Conservation (phyloP, 2,329 filamentous ascomycete species). For the Scorias spongiosa region DNA sequence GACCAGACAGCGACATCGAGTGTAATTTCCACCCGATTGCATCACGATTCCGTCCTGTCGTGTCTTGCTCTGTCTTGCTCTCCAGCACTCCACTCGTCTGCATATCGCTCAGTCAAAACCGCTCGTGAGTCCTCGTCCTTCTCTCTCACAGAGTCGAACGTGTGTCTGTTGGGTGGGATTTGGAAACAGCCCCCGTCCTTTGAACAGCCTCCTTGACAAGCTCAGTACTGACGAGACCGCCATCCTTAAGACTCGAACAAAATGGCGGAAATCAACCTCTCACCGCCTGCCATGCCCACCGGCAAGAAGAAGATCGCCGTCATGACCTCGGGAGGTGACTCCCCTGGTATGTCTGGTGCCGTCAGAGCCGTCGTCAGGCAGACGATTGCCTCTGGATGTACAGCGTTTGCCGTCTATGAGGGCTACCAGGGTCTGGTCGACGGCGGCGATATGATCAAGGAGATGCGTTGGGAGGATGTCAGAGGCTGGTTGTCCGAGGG, state of each 20-base stretch:
- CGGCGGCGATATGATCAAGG: slow-evolving; percentile 73
- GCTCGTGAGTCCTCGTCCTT: no score
- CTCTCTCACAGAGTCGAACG: no score
- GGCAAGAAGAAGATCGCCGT: slow-evolving; percentile 57
- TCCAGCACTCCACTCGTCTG: no score
- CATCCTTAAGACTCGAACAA: neutral
- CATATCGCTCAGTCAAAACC: no score
- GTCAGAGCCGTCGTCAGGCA: slow-evolving; percentile 85
- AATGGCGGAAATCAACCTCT: slow-evolving; percentile 18
- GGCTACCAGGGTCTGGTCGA: slow-evolving; percentile 91
- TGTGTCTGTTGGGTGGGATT: no score
- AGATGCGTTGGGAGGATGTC: slow-evolving; percentile 86
- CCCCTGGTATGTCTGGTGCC: slow-evolving; percentile 85
- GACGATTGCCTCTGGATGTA: slow-evolving; percentile 58
- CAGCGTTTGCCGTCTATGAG: slow-evolving; percentile 50
- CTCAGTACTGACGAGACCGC: no score
- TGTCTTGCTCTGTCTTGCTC: no score
- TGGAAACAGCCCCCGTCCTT: no score
- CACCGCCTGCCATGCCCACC: slow-evolving; percentile 14
- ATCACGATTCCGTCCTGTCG: neutral
- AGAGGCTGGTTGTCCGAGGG: slow-evolving; percentile 88
- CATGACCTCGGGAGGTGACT: slow-evolving; percentile 90
- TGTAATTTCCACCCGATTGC: neutral
- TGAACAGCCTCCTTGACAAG: no score
- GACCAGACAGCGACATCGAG: no score